Base-by-base conservation (phyloP, 768 basidiomycete species). In the Sporobolomyces phaffii region DNA sequence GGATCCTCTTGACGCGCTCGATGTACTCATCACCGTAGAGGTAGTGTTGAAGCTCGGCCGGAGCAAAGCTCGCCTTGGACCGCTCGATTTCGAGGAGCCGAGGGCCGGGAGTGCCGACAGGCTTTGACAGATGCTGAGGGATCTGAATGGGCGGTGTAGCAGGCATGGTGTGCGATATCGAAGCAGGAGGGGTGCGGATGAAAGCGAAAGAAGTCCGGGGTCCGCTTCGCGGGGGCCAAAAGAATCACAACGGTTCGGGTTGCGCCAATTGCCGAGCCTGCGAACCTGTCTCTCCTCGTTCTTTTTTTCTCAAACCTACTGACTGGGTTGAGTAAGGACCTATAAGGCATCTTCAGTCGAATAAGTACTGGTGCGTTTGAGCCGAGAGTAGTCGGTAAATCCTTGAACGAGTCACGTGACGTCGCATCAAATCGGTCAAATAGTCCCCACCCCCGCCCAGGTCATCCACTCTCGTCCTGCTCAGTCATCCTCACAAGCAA, bases 31-130 rank as follows among this genome's bases (percentile, higher is more conserved):
- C 2, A 15, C 72, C 72, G 36, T 63, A 60, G 20, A 73, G 29
- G 65, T 65, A 74, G 5, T 24, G 18, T 31, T 65, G 52, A n/a
- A 73, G 58, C 8, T 74, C 73, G 5, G 50, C 43, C 2, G 65
- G 44, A 5, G 53, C 34, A 58, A 74, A 74, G 8, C 51, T 49
- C 2, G 70, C 70, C 52, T 54, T 66, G 2, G 60, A 28, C 1
- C 73, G 72, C 64, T 74, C 73, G 31, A 70, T 71, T 43, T 68
- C 64, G 53, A 74, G 73, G 5, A 74, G 59, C 26, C 66, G 50
- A 5, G 43, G 26, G 1, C 72, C 72, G 18, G 66, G 64, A n/a
- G 70, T 60, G 1, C 64, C 60, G 22, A 51, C 20, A 2, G 66
- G 69, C 66, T 66, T 44, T 2, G 60, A 28, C n/a, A 58, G 38